Evolutionary conservation across 1,139 yeast genomes (phyloP).

Genomic region (Scheffersomyces titani): DNA sequence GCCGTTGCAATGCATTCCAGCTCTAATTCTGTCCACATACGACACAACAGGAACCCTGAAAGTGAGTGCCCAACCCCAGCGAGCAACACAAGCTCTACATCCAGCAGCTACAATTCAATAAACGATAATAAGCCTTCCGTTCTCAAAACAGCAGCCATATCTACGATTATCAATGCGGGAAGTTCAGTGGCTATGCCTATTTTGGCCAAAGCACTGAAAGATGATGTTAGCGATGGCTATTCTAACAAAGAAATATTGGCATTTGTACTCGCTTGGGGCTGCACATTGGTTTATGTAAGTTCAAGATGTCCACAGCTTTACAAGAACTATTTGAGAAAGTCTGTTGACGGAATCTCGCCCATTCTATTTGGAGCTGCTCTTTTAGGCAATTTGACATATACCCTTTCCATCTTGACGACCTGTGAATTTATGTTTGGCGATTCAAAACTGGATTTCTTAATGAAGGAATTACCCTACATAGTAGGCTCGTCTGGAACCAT

Average conservation of each 20-base stretch:
- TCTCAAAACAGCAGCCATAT: constrained; percentile 16
- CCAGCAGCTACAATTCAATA: constrained; percentile 27
- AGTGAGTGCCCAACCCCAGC: background rate
- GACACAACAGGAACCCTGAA: constrained; percentile 4
- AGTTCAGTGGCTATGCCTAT: constrained; percentile 24
- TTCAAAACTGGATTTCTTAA: constrained; percentile 50
- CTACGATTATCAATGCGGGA: constrained; percentile 24
- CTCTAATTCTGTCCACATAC: constrained; percentile 15
- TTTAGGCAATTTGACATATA: constrained; percentile 78
- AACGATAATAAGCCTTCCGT: constrained; percentile 10
- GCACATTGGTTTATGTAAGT: constrained; percentile 71
- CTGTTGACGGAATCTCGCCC: constrained; percentile 85
- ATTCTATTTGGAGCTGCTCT: constrained; percentile 77
- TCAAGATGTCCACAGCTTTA: constrained; percentile 85
- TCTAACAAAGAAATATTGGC: constrained; percentile 39
- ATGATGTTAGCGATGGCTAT: background rate
- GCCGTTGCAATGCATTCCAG: constrained; percentile 9
- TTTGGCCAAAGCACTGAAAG: constrained; percentile 2
- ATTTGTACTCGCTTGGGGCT: constrained; percentile 71
- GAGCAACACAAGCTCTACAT: constrained; percentile 1
- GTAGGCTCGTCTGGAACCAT: constrained; percentile 88
- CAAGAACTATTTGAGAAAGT: constrained; percentile 72
- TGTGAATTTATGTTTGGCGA: constrained; percentile 36
- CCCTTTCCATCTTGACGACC: constrained; percentile 67
- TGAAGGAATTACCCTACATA: constrained; percentile 77